These are phyloP conservation scores for Jaminaea rosea DNA, from an alignment of 1,284 basidiomycete species.

Conservation along the genomic window DNA sequence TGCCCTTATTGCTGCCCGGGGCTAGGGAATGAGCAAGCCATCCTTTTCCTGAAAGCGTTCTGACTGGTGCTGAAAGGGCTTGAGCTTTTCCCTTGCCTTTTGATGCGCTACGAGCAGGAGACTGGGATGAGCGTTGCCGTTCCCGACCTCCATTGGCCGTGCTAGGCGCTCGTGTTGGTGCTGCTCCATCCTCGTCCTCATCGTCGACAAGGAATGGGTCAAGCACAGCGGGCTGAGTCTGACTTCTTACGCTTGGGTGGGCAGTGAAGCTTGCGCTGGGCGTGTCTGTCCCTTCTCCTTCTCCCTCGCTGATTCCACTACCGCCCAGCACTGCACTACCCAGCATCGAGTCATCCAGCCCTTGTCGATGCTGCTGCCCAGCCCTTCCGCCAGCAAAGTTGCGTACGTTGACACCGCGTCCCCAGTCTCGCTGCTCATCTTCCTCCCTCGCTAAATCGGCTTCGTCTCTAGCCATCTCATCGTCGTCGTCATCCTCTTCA, in stretches of 20 bases:
- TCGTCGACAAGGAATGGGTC: conserved; percentile 9
- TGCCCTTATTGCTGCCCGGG: background rate
- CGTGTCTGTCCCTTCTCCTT: background rate
- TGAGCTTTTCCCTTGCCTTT: conserved; percentile 1
- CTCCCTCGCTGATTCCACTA: background rate
- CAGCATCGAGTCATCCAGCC: no score
- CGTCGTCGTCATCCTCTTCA: background rate
- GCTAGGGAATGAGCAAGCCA: conserved; percentile 1
- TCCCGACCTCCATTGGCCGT: background rate
- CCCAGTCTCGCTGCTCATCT: background rate
- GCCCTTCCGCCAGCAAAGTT: background rate
- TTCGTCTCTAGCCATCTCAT: background rate
- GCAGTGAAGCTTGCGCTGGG: background rate
- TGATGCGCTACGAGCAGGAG: background rate
- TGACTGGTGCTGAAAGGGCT: no score
- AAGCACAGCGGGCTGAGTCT: background rate
- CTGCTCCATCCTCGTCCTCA: conserved; percentile 1
- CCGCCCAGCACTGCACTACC: background rate
- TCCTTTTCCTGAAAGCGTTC: no score
- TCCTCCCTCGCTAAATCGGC: background rate
- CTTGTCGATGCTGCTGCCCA: background rate
- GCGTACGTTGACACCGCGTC: background rate
- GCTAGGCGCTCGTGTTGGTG: background rate
- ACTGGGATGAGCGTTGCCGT: background rate
- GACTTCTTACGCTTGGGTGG: no score